Percentiles rank a stretch among this genome's conserved stretches.
These are phyloP conservation scores for Pharnaceum exiguum DNA, from an alignment of 148 eudicot genomes.

Conservation along the genomic window DNA sequence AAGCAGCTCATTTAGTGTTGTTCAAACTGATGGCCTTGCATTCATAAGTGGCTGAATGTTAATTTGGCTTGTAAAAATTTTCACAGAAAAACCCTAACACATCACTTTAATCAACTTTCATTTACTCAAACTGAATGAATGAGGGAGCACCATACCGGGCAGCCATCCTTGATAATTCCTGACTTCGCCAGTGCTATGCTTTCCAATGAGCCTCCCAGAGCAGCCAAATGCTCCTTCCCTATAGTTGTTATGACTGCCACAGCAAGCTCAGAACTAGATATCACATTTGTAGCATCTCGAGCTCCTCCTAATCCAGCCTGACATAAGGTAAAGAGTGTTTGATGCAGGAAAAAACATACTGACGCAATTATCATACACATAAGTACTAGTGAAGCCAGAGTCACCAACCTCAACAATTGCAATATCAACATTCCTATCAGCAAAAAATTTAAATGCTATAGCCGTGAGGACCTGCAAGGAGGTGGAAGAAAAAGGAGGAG, in stretches of 20 bases:
- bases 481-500: too few species aligned
- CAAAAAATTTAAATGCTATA: constrained; percentile 79
- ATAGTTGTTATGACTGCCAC: constrained; percentile 79
- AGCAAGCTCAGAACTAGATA: constrained; percentile 64
- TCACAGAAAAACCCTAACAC: background rate
- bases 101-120: constrained; percentile 2
- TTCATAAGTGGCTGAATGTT: too few species aligned
- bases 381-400: constrained; percentile 1
- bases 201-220: constrained; percentile 93
- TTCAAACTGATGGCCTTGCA: too few species aligned
- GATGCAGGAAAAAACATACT: constrained; percentile 1
- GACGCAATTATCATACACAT: background rate
- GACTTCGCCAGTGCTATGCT: constrained; percentile 93
- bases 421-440: constrained; percentile 68
- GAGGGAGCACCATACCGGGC: constrained; percentile 90
- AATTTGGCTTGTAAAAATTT: too few species aligned
- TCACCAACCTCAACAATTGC: constrained; percentile 71
- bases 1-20: too few species aligned
- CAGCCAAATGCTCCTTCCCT: constrained; percentile 89
- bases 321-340: background rate
- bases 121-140: constrained; percentile 4
- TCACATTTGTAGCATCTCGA: constrained; percentile 87
- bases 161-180: constrained; percentile 72
- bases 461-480: constrained; percentile 78
- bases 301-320: constrained; percentile 99